These are phyloP conservation scores for Pulveroboletus sp. DNA, from an alignment of 768 basidiomycete genomes.

Conservation along the genomic window DNA sequence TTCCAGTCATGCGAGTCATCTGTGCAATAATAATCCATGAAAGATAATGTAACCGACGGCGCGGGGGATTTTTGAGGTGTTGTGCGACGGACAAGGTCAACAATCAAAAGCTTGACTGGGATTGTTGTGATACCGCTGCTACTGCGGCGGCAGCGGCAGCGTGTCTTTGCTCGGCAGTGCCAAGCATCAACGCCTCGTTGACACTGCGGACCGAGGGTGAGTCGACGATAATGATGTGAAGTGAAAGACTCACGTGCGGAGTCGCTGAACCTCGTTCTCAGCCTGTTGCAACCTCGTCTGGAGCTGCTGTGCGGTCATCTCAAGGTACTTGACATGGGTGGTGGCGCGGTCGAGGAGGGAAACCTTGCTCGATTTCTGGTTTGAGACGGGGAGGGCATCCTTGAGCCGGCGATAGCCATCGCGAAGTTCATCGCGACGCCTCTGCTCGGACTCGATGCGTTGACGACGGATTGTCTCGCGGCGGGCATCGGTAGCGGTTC, in stretches of 20 bases:
- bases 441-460: constrained; percentile 92
- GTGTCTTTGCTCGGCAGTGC: constrained; percentile 71
- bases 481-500: constrained; percentile 59
- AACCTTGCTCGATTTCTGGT: constrained; percentile 93
- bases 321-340: constrained; percentile 82
- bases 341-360: constrained; percentile 86
- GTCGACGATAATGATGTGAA: neutral
- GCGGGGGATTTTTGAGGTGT: constrained; percentile 25
- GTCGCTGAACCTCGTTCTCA: constrained; percentile 76
- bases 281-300: constrained; percentile 74
- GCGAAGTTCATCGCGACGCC: constrained; percentile 87
- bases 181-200: constrained; percentile 87
- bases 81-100: constrained; percentile 15
- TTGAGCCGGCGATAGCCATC: constrained; percentile 90
- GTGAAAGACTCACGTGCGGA: constrained; percentile 48
- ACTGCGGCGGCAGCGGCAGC: constrained; percentile 54
- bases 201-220: constrained; percentile 39
- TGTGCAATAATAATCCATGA: constrained; percentile 36
- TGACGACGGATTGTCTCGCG: constrained; percentile 89
- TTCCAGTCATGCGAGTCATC: constrained; percentile 41
- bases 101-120: constrained; percentile 45
- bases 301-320: constrained; percentile 70
- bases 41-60: constrained; percentile 36
- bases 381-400: constrained; percentile 83
- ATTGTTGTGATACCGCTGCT: constrained; percentile 46